These are phyloP conservation scores for Ascochyta pisi DNA, from an alignment of 2,329 filamentous ascomycete species.

Conservation along the genomic window DNA sequence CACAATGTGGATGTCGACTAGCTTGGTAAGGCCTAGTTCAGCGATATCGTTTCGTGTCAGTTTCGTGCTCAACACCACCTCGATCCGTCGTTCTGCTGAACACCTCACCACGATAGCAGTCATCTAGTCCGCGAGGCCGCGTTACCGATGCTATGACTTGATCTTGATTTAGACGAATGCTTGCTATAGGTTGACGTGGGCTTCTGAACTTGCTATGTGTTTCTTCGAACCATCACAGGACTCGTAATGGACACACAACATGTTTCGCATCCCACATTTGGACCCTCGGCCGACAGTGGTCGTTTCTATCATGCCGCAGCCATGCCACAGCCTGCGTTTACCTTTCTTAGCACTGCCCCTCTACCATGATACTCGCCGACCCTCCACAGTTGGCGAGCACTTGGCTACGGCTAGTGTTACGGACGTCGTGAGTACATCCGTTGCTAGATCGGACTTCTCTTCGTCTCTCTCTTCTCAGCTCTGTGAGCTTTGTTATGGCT, in stretches of 20 bases:
- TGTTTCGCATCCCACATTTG: constrained; percentile 25
- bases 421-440: neutral
- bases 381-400: constrained; percentile 15
- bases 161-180: neutral
- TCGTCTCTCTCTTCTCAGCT: constrained; percentile 1
- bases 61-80: constrained; percentile 14
- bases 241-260: constrained; percentile 2
- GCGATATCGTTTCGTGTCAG: constrained; percentile 15
- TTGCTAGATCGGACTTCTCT: neutral
- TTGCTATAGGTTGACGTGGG: neutral
- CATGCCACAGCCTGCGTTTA: constrained; percentile 27
- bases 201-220: neutral
- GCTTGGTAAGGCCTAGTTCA: neutral
- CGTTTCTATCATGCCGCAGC: constrained; percentile 32
- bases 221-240: constrained; percentile 12
- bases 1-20: neutral
- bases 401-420: constrained; percentile 11
- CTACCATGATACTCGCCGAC: constrained; percentile 14
- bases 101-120: neutral
- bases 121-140: neutral
- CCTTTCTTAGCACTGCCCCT: constrained; percentile 18
- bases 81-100: neutral
- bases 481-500: constrained; percentile 9
- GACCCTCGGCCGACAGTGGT: constrained; percentile 13
- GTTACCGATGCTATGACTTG: too few relatives aligned